Conservation (phyloP, 2,329 filamentous ascomycete genomes). For the Hyphodiscus sp. region DNA sequence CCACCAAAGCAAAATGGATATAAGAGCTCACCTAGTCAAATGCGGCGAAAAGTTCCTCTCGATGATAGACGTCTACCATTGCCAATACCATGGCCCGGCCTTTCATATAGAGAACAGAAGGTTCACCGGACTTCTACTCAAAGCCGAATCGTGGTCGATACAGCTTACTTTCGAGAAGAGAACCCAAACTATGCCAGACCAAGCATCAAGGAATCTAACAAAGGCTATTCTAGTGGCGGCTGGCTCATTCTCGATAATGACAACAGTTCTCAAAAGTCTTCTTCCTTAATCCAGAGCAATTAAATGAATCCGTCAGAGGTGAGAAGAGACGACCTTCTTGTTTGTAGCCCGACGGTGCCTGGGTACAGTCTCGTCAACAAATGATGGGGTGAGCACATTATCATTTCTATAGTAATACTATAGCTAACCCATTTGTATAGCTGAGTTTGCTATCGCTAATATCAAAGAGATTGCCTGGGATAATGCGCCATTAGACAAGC, state of each 20-base stretch:
- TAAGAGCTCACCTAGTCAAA: not conserved
- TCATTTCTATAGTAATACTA: too few species aligned
- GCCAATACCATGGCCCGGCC: not conserved
- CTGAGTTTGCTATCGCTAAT: constrained; percentile 8
- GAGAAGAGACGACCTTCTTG: not conserved
- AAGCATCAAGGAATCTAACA: constrained; percentile 2
- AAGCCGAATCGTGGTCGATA: not conserved
- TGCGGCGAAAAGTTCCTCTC: not conserved
- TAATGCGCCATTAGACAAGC: too few species aligned
- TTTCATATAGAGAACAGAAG: not conserved
- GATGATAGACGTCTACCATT: not conserved
- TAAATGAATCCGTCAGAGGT: too few species aligned
- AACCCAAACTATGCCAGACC: not conserved
- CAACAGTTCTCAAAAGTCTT: too few species aligned
- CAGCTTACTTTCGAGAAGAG: not conserved
- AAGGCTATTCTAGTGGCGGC: not conserved
- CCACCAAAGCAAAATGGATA: not conserved
- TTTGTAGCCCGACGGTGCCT: constrained; percentile 4
- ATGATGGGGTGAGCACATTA: constrained; percentile 7
- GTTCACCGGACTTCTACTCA: not conserved
- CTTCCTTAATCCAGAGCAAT: too few species aligned
- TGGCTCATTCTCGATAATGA: not conserved
- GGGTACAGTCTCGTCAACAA: constrained; percentile 9
- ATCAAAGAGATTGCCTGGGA: constrained; percentile 10
- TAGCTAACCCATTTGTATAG: too few species aligned